These are phyloP conservation scores for Fistulifera solaris DNA, from an alignment of 108 stramenopile genomes.

Conservation along the genomic window DNA sequence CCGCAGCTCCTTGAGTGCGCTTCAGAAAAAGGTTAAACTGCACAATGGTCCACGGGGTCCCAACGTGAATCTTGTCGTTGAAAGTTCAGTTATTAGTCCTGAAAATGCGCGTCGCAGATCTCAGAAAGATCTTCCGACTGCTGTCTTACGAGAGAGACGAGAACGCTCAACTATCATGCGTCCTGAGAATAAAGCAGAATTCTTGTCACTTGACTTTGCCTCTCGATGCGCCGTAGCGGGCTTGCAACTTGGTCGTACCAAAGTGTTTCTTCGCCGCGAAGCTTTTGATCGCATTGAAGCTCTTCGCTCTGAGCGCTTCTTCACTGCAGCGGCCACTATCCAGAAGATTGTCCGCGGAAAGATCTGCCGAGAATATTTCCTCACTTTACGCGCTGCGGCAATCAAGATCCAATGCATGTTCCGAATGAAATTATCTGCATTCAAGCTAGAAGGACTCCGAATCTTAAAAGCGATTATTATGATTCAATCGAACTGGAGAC, in stretches of 20 bases:
- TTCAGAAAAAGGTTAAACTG: conserved; percentile 1
- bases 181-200: conserved; percentile 51
- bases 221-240: conserved; percentile 76
- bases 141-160: conserved; percentile 13
- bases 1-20: neutral
- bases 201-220: conserved; percentile 63
- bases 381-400: conserved; percentile 38
- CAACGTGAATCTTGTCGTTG: conserved; percentile 44
- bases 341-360: conserved; percentile 64
- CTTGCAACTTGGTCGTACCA: conserved; percentile 80
- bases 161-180: conserved; percentile 38
- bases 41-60: conserved; percentile 18
- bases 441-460: neutral
- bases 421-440: conserved; percentile 35
- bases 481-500: conserved; percentile 53
- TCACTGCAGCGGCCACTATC: conserved; percentile 45
- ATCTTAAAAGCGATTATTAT: conserved; percentile 25
- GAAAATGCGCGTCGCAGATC: conserved; percentile 32
- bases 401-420: conserved; percentile 65
- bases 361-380: conserved; percentile 36
- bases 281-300: conserved; percentile 84
- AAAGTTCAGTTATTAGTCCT: conserved; percentile 63
- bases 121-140: conserved; percentile 5
- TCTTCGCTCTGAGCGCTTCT: conserved; percentile 58
- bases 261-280: conserved; percentile 83